Base-by-base conservation (phyloP, 371 early-diverging fungal genomes). In the Conidiobolus incongruus region DNA sequence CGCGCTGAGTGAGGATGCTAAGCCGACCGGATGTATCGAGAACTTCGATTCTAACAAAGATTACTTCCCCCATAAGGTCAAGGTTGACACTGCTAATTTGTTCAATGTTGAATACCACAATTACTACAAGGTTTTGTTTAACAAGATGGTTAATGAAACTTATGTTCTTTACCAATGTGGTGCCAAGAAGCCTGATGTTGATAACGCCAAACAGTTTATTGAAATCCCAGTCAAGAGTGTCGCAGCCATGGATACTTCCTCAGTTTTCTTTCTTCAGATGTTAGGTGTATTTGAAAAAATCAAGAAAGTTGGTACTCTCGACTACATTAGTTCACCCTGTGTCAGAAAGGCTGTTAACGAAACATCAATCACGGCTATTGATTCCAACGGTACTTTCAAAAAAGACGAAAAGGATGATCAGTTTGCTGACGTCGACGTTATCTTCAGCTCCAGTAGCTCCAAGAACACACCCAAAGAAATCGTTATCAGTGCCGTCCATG, bases 161-260 rank as follows among this genome's bases (percentile, higher is more conserved):
- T 21, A 19, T 22, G 38, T 38, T 7, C 16, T 81, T 46, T 70
- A 72, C 50, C 77, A 76, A 56, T 75, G 82, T 52, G 77, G 81
- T 40, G 63, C 79, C 22, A 59, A 63, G 29, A 40, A 48, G 31
- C 77, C 80, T 5, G 49, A 52, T 24, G 52, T 70, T 35, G 53
- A 62, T 45, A 62, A 61, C 40, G 61, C 51, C 22, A 66, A 69
- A 21, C 58, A 66, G 42, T 44, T 68, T 7, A 59, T 76, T 37
- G 31, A 54, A 1, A 54, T 80, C 12, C 77, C 82, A 7, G 66
- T 72, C 16, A 56, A 52, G 20, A 65, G 52, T 31, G 67, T 61
- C 13, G 77, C 70, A 19, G 65, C 63, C 1, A 50, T 70, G 41
- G 68, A 70, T 37, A 78, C 78, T 8, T 70, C 72, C 2, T 60